A percentile compares a stretch with the other conserved stretches of the same genome.
Evolutionary conservation across 768 basidiomycete genomes (phyloP).

Genomic region (Auricularia cornea): DNA sequence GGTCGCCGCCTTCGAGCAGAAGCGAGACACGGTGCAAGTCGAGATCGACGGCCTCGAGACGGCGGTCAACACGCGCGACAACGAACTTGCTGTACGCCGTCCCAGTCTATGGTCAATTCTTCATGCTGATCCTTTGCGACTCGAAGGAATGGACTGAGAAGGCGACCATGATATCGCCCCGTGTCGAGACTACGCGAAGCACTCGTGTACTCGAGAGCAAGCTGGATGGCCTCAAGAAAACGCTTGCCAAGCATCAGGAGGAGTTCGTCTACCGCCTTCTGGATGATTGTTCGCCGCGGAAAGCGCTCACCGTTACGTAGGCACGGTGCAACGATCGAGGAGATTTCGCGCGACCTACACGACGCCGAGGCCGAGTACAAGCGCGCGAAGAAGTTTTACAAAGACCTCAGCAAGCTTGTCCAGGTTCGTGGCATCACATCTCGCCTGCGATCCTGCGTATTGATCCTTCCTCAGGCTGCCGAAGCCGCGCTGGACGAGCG

Average conservation of each 20-base stretch:
- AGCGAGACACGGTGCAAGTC: conserved; percentile 42
- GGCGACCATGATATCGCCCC: conserved; percentile 56
- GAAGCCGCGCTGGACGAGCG: conserved; percentile 58
- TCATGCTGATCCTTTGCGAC: neutral
- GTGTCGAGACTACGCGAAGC: conserved; percentile 49
- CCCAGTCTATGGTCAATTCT: neutral
- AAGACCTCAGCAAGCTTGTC: conserved; percentile 55
- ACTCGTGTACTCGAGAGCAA: conserved; percentile 45
- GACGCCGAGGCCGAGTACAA: conserved; percentile 52
- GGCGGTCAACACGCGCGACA: conserved; percentile 40
- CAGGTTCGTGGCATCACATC: conserved; percentile 35
- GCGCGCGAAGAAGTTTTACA: conserved; percentile 55
- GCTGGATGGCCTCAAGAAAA: conserved; percentile 53
- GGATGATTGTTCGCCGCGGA: neutral
- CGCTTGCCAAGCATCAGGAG: conserved; percentile 59
- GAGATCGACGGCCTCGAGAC: conserved; percentile 12
- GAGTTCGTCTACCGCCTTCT: conserved; percentile 30
- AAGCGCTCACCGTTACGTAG: conserved; percentile 27
- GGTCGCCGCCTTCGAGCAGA: conserved; percentile 41
- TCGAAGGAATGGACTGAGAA: conserved; percentile 53
- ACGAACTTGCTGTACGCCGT: conserved; percentile 51
- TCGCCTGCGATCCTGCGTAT: neutral
- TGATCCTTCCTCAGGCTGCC: conserved; percentile 42
- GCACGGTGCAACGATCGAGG: conserved; percentile 69
- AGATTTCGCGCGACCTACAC: conserved; percentile 65